These are phyloP conservation scores for Funneliformis mosseae DNA, from an alignment of 192 early-diverging fungal species.

Conservation along the genomic window DNA sequence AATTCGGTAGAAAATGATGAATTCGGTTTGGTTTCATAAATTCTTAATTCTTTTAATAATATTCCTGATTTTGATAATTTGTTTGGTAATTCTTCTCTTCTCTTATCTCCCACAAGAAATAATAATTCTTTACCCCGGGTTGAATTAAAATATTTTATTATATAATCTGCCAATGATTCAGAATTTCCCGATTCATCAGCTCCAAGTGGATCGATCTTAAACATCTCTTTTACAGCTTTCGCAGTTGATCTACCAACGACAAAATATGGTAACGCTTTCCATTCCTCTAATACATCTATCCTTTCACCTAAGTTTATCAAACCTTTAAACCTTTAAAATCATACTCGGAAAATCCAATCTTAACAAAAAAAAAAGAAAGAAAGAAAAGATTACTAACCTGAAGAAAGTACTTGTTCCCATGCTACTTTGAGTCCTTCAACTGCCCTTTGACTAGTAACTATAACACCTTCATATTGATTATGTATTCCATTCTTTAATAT, in stretches of 20 bases:
- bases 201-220: slow-evolving; percentile 19
- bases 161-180: slow-evolving; percentile 38
- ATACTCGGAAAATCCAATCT: no score
- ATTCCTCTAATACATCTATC: slow-evolving; percentile 21
- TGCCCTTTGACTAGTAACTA: slow-evolving; percentile 48
- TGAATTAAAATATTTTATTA: slow-evolving; percentile 29
- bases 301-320: background rate
- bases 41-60: slow-evolving; percentile 39
- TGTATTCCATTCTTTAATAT: slow-evolving; percentile 32
- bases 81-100: slow-evolving; percentile 43
- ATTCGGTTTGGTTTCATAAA: slow-evolving; percentile 44
- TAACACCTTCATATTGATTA: slow-evolving; percentile 35
- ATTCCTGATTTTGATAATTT: slow-evolving; percentile 35
- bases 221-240: slow-evolving; percentile 23
- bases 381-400: slow-evolving; percentile 24
- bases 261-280: slow-evolving; percentile 45
- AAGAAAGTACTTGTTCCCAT: slow-evolving; percentile 26
- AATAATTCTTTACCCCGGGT: no score
- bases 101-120: slow-evolving; percentile 60
- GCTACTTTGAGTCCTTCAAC: slow-evolving; percentile 43
- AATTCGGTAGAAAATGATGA: slow-evolving; percentile 31
- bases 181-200: slow-evolving; percentile 46
- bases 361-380: no score
- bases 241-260: slow-evolving; percentile 51
- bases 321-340: no score